phyloP scores from a whole-genome alignment of 306 rosid species.

The Quercus engelmannii region DNA sequence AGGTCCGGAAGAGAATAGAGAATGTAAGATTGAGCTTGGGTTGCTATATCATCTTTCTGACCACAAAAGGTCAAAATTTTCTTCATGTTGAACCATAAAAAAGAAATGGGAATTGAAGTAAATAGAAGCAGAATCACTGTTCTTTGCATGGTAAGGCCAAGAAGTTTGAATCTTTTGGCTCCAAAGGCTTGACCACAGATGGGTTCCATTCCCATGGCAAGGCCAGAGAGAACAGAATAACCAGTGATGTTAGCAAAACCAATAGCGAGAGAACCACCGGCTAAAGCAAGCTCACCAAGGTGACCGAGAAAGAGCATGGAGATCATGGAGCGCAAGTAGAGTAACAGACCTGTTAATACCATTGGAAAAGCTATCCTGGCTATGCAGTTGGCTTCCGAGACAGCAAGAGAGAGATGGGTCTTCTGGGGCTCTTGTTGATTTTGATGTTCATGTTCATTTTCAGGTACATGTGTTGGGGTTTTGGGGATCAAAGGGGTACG shows the following conservation, averaged over 20 bases:
- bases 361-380: conserved; percentile 57
- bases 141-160: conserved; percentile 68
- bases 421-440: conserved; percentile 12
- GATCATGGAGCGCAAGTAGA: conserved; percentile 80
- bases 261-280: conserved; percentile 83
- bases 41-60: conserved; percentile 58
- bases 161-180: conserved; percentile 71
- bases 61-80: conserved; percentile 55
- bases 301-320: conserved; percentile 93
- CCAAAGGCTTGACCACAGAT: conserved; percentile 94
- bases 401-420: conserved; percentile 21
- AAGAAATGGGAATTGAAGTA: conserved; percentile 49
- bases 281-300: conserved; percentile 61
- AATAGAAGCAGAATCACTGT: conserved; percentile 63
- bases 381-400: conserved; percentile 52
- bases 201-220: conserved; percentile 96
- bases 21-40: conserved; percentile 63
- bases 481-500: conserved; percentile 37
- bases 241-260: conserved; percentile 93
- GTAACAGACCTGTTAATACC: conserved; percentile 64
- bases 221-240: conserved; percentile 83
- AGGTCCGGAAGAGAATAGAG: conserved; percentile 79
- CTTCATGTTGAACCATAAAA: conserved; percentile 70
- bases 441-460: not conserved
- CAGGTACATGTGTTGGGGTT: conserved; percentile 27